Base-by-base conservation (phyloP, 495 filamentous ascomycete genomes). In the Podospora fimiseda region DNA sequence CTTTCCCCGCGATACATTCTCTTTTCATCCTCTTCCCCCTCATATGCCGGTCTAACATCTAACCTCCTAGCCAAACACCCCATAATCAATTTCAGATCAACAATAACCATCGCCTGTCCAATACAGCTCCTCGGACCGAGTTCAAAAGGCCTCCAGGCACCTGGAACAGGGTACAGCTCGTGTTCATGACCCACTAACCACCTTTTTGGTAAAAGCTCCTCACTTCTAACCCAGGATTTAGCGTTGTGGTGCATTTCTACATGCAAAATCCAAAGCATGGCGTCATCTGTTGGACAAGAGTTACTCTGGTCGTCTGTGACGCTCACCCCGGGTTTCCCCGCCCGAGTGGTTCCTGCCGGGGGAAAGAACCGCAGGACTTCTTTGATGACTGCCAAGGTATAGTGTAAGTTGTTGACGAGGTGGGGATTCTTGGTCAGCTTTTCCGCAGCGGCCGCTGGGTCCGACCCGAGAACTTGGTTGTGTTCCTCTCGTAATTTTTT, bases 401-500 rank as follows among this genome's bases (percentile, higher is more conserved):
- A 50, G 56, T 19, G 19, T 6, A 74, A 53, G 7, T 68, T 45
- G 53, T 76, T 76, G 30, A 80, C 52, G 0, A 76, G 49, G 1
- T 58, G 41, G 0, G 77, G 72, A 8, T 71, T 53, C 0, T 54
- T 48, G 1, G 45, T 42, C 36, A 80, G 59, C 0, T 53, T 30
- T 11, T 41, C 13, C 2, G 56, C 54, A 0, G 65, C 63, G 9
- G 59, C 23, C 8, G 55, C 9, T 0, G 59, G 52, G 27, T 75
- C 61, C 0, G 53, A 22, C 15, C 69, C 69, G 6, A 71, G 43
- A 7, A 72, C 54, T 19, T 60, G 46, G 20, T 76, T 67, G 52
- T 80, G 77, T 53, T 77, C 77, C 2, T 53, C 61, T 9, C 67
- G 62, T 7, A 79, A 21, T 0, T 48, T 50, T 7, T 52, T 48